These are phyloP conservation scores for Rasamsonia emersonii DNA, from an alignment of 2,329 filamentous ascomycete species.

Conservation along the genomic window DNA sequence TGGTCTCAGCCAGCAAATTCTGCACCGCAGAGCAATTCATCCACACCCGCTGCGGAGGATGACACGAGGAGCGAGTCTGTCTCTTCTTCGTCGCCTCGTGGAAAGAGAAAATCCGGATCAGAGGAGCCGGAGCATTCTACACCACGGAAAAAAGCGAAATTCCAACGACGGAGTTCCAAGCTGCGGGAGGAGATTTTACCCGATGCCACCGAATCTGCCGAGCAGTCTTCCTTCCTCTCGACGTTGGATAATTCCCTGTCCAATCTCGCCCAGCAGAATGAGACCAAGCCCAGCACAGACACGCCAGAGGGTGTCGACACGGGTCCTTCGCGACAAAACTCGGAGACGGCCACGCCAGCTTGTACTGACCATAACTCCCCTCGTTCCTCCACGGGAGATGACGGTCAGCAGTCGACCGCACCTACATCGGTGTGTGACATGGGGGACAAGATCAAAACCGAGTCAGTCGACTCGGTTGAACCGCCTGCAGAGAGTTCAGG, in stretches of 20 bases:
- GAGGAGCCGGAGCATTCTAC: constrained; percentile 15
- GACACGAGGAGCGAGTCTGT: constrained; percentile 13
- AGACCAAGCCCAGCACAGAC: neutral
- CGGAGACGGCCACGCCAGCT: constrained; percentile 8
- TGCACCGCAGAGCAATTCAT: constrained; percentile 25
- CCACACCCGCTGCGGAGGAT: constrained; percentile 22
- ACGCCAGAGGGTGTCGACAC: neutral
- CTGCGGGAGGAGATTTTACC: constrained; percentile 28
- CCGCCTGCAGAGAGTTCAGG: constrained; percentile 2
- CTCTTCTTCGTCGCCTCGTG: constrained; percentile 14
- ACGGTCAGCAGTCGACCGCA: constrained; percentile 26
- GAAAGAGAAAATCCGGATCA: constrained; percentile 20
- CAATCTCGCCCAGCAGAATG: neutral
- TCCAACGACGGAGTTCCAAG: constrained; percentile 26
- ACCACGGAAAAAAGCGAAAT: constrained; percentile 25
- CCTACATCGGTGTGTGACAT: constrained; percentile 28
- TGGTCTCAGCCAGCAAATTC: constrained; percentile 54
- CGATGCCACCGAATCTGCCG: constrained; percentile 18
- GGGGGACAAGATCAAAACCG: constrained; percentile 13
- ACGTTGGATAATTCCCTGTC: constrained; percentile 4
- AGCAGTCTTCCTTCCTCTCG: constrained; percentile 6
- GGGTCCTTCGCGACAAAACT: constrained; percentile 1
- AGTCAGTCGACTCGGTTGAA: constrained; percentile 10
- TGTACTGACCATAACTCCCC: constrained; percentile 19
- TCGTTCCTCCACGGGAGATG: constrained; percentile 18